phyloP scores from a whole-genome alignment of 768 basidiomycete species.

The Hygrophoropsis aurantiaca region DNA sequence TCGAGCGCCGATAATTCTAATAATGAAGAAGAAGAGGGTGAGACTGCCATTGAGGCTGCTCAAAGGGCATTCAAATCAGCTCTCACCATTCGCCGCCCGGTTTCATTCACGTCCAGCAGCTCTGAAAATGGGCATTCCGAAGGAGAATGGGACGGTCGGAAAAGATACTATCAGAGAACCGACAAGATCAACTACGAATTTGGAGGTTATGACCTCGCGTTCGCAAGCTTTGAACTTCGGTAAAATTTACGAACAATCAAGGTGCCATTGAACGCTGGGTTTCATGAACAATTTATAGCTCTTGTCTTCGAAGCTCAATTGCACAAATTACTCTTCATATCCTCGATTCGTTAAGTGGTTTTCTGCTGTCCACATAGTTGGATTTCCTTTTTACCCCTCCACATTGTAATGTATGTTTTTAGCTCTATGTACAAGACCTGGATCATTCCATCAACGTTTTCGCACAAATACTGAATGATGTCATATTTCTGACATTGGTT shows the following conservation, averaged over 20 bases:
- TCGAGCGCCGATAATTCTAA: conserved; percentile 56
- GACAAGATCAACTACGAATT: conserved; percentile 99
- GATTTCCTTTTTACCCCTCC: conserved; percentile 11
- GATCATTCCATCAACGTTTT: conserved; percentile 12
- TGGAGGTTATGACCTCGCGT: conserved; percentile 87
- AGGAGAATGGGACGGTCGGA: conserved; percentile 13
- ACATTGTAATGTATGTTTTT: conserved; percentile 15
- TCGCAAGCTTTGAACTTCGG: conserved; percentile 77
- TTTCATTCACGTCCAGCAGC: conserved; percentile 20
- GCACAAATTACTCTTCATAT: no score
- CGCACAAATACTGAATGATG: conserved; percentile 1
- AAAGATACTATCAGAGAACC: conserved; percentile 67
- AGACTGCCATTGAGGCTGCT: conserved; percentile 64
- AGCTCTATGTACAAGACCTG: conserved; percentile 9
- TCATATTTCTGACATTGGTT: neutral
- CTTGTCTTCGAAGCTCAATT: no score
- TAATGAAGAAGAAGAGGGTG: conserved; percentile 45
- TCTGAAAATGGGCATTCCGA: conserved; percentile 14
- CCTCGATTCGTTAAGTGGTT: neutral
- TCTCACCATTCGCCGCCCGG: conserved; percentile 35
- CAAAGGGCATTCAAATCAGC: conserved; percentile 75
- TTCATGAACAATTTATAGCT: no score
- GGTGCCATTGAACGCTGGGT: no score
- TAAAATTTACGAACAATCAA: conserved; percentile 16
- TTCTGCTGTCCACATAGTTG: conserved; percentile 1